phyloP scores from a whole-genome alignment of 139 green algal genomes.

The Micractinium sp. region DNA sequence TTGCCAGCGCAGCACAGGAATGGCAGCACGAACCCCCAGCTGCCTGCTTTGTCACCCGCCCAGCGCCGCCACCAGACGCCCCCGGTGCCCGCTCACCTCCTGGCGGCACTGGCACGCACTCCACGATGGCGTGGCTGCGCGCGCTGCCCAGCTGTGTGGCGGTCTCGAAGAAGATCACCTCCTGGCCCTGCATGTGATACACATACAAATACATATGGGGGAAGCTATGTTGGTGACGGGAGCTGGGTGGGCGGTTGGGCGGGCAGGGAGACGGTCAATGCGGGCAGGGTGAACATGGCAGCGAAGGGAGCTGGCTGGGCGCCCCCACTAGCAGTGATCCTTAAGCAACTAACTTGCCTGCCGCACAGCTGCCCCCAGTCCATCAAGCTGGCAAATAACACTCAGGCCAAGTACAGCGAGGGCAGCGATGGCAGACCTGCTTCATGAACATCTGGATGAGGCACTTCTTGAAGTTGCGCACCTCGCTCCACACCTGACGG shows the following conservation, averaged over 20 bases:
- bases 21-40: no score
- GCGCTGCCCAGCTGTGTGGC: constrained; percentile 65
- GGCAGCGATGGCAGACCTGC: no score
- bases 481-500: constrained; percentile 81
- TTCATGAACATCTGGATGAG: constrained; percentile 87
- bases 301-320: no score
- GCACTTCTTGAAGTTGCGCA: constrained; percentile 99
- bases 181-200: constrained; percentile 49
- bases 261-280: no score
- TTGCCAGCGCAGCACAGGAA: no score
- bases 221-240: neutral
- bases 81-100: constrained; percentile 41
- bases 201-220: neutral
- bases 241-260: neutral
- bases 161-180: constrained; percentile 92
- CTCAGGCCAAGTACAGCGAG: no score
- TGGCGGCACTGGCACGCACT: constrained; percentile 83
- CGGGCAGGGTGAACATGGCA: no score
- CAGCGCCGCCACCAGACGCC: no score
- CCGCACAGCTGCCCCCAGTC: no score
- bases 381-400: no score
- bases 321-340: no score
- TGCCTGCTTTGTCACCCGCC: neutral
- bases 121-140: constrained; percentile 81
- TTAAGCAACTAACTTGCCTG: no score